Percentiles rank a stretch among this genome's conserved stretches.
These are phyloP conservation scores for Kwoniella sp. DNA, from an alignment of 768 basidiomycete genomes.

Conservation along the genomic window DNA sequence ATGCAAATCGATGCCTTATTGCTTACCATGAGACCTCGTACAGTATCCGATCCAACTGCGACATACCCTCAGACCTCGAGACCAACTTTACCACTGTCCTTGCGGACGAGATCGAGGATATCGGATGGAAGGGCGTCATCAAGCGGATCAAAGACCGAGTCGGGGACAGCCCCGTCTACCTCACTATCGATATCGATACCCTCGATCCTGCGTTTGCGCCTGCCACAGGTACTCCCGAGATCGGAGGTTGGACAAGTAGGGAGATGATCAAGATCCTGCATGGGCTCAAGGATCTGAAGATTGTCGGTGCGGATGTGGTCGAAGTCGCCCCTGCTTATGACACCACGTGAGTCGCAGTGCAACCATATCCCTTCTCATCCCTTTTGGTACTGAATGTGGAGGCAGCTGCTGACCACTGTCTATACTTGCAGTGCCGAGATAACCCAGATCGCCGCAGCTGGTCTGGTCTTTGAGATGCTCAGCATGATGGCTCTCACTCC, in stretches of 20 bases:
- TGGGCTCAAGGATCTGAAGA: constrained; percentile 56
- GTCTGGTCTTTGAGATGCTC: constrained; percentile 41
- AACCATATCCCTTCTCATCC: not conserved
- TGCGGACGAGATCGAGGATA: constrained; percentile 76
- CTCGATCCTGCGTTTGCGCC: constrained; percentile 36
- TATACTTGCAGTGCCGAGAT: constrained; percentile 48
- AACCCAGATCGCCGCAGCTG: constrained; percentile 53
- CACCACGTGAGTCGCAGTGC: not conserved
- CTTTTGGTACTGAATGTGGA: not conserved
- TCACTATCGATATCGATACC: constrained; percentile 55
- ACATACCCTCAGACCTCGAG: constrained; percentile 18
- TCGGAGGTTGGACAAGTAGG: constrained; percentile 49
- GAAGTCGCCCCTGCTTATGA: constrained; percentile 52
- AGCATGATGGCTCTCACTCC: constrained; percentile 23
- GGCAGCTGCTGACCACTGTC: not conserved
- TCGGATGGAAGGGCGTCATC: constrained; percentile 71
- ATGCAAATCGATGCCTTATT: too few relatives aligned
- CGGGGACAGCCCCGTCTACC: constrained; percentile 72
- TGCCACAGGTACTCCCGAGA: constrained; percentile 27
- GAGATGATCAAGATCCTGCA: constrained; percentile 58
- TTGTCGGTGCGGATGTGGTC: constrained; percentile 57
- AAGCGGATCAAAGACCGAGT: constrained; percentile 70
- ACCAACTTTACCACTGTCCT: constrained; percentile 18
- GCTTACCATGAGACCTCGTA: too few relatives aligned
- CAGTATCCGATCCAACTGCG: constrained; percentile 20